Percentiles rank a stretch among this genome's conserved stretches.
Evolutionary conservation across 805 yeast genomes (phyloP).

Genomic region (Starmerella stellata): DNA sequence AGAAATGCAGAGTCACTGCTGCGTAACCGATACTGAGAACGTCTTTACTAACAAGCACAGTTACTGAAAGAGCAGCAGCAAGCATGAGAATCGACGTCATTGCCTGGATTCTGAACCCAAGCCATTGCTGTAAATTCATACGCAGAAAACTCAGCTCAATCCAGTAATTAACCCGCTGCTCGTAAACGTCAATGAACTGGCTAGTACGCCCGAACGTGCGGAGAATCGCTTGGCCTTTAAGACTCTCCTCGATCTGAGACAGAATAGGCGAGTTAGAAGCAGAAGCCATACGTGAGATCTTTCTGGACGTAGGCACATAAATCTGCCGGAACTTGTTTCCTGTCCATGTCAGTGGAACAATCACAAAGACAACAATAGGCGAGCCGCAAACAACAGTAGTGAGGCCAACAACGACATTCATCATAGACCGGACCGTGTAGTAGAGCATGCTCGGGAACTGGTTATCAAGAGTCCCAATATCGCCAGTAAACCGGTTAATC

Average conservation of each 20-base stretch:
- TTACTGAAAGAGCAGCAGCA: conserved; percentile 59
- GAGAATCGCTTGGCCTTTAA: conserved; percentile 58
- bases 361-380: conserved; percentile 47
- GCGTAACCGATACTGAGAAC: conserved; percentile 64
- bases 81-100: conserved; percentile 68
- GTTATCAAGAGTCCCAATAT: conserved; percentile 55
- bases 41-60: conserved; percentile 41
- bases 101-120: conserved; percentile 70
- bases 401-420: conserved; percentile 37
- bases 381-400: conserved; percentile 43
- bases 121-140: conserved; percentile 76
- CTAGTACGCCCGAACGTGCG: conserved; percentile 49
- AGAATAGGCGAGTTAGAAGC: conserved; percentile 57
- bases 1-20: conserved; percentile 75
- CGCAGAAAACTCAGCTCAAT: conserved; percentile 42
- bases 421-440: conserved; percentile 33
- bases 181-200: conserved; percentile 34
- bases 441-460: conserved; percentile 44
- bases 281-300: conserved; percentile 53
- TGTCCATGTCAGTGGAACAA: conserved; percentile 36
- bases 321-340: conserved; percentile 51
- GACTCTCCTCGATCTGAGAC: conserved; percentile 65
- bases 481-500: conserved; percentile 63
- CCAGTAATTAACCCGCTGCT: conserved; percentile 18
- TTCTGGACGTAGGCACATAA: conserved; percentile 55